Evolutionary conservation across 257 asterid genomes (phyloP), one percentile per base, ranked within the genome.

Genomic region (Plantago major): DNA sequence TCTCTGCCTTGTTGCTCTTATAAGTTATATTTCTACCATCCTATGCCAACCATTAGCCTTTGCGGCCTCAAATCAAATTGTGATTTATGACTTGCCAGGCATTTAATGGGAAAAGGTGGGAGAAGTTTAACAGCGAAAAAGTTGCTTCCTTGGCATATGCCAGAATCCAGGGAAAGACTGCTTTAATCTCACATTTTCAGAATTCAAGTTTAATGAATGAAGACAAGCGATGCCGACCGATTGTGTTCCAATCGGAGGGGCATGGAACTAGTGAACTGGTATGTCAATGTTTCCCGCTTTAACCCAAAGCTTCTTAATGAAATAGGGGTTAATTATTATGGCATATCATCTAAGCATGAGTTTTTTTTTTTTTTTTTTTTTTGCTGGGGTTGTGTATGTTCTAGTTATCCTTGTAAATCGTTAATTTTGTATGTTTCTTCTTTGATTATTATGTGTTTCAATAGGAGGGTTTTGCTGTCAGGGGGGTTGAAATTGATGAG

Each of bases 41-140:
- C n/a, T n/a, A n/a, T n/a, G n/a, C n/a, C n/a, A n/a, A n/a, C n/a
- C n/a, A 26, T 3, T 14, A 42, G 16, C 18, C 40, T 49, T 15
- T 56, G 22, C 11, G 4, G 55, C 33, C 11, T 37, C 37, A 10
- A 51, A 60, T 65, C 49, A 52, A 60, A 18, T 45, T 14, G 22
- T 54, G 14, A 10, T 40, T 30, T 10, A 40, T n/a, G 13, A 12
- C 53, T 56, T 55, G 56, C 46, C 74, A 91, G 98, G 89, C 73
- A 61, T 86, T 91, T 69, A 86, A 91, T 66, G 98, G 97, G 73
- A 91, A 84, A 86, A 91, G 80, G 74, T 91, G 98, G 98, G 98
- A 91, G 58, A 91, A 86, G 76, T 91, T 91, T 33, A 91, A 91
- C 46, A 88, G 97, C 44, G 98, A 88, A 70, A 91, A 91, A 75